Base-by-base conservation (phyloP, 345 rosid genomes). In the Clausena lansium region DNA sequence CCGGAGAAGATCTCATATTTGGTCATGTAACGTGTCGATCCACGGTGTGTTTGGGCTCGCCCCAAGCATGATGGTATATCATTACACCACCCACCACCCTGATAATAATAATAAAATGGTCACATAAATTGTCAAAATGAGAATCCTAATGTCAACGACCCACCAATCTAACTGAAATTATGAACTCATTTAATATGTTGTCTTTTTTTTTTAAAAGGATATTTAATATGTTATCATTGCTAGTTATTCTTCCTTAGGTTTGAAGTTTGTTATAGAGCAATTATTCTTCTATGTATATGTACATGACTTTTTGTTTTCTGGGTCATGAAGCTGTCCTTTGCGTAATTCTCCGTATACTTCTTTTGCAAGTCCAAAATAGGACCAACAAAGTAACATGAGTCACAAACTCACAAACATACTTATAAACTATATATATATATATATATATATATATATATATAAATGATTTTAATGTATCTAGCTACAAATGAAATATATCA, bases 51-150 rank as follows among this genome's bases (percentile, higher is more conserved):
- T 28, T 83, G 78, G 70, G 98, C 87, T 89, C 99, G 83, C 27
- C 89, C 97, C 79, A 75, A 64, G 84, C 98, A 96, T 38, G 98
- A 91, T 79, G 76, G 76, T 65, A 92, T 70, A 82, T 93, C 96
- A 83, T 96, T 92, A 68, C 99, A 96, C 99, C 98, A 96, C 77
- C 97, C 99, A 78, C 99, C 99, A 82, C 99, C 98, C 99, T 96
- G 25, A 19, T 9, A 8, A 38, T 2, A 6, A 60, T 7, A 6
- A 60, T 7, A 32, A 0, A 11, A 64, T 45, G 50, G 50, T 45
- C 45, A 63, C 9, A 15, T 27, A 33, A 35, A 38, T 4, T 39
- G 25, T 73, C 4, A 39, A 24, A 60, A 70, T 78, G 33, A 36
- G 25, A 60, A 62, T 28, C 45, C 24, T 36, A 75, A 75, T 71